Evolutionary conservation across 148 eudicot species (phyloP).

Genomic region (Persicaria tinctoria): DNA sequence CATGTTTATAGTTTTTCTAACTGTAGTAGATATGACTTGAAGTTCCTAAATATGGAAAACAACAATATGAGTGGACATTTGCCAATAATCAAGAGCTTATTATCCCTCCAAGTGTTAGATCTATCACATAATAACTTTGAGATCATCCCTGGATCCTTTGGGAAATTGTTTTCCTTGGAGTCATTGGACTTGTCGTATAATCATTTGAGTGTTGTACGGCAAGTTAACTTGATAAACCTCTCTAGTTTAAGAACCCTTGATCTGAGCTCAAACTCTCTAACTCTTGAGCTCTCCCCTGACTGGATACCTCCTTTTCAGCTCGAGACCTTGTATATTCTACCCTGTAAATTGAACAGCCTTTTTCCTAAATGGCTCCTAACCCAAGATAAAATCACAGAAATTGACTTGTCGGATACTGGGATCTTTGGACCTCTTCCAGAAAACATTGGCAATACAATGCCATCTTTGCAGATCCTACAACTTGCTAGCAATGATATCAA

Average conservation of each 20-base stretch:
- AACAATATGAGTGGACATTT: background rate
- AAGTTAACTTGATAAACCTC: conserved; percentile 14
- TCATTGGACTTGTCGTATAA: background rate
- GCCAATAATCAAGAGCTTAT: background rate
- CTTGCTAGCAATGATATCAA: no score
- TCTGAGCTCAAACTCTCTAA: conserved; percentile 1
- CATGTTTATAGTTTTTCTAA: background rate
- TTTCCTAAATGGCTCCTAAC: conserved; percentile 22
- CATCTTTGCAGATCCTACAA: background rate
- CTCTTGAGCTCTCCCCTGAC: conserved; percentile 9
- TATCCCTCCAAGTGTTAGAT: background rate
- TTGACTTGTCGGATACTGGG: conserved; percentile 1
- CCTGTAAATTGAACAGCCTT: conserved; percentile 8
- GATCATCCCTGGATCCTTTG: background rate
- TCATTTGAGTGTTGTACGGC: conserved; percentile 7
- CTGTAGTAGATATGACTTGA: background rate
- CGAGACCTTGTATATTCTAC: background rate
- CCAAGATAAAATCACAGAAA: background rate
- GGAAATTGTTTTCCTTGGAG: background rate
- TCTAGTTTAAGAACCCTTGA: background rate
- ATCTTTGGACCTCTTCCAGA: conserved; percentile 6
- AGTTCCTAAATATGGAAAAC: background rate
- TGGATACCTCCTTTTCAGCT: conserved; percentile 21
- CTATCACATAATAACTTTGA: background rate
- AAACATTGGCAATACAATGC: background rate